Evolutionary conservation across 2,329 filamentous ascomycete genomes (phyloP), one percentile per base, ranked within the genome.

Genomic region (Colletotrichum sp.): DNA sequence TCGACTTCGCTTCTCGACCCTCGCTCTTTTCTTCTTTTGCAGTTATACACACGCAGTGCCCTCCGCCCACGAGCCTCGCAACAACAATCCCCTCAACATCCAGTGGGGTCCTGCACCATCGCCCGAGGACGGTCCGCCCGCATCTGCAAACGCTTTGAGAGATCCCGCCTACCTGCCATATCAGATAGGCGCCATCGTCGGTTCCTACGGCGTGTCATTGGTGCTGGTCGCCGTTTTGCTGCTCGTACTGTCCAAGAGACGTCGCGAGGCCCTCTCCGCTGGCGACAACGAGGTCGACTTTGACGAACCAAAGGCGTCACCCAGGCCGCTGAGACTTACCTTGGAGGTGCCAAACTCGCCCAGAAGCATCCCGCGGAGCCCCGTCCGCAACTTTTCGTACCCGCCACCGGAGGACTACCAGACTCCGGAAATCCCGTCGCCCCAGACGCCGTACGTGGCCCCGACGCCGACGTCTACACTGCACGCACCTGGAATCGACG

Each of bases 171-270:
- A 94, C 72, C 91, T 98, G 26, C 95, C 96, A 21, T 93, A 92
- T 75, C 94, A 98, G 84, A 93, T 98, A 79, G 94, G 94, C 78
- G 95, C 93, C 79, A 94, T 99, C 76, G 90, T 96, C 75, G 95
- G 93, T 77, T 93, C 94, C 75, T 98, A 98, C 91, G 89, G 96
- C 74, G 84, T 95, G 76, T 94, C 92, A 43, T 89, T 98, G 81
- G 88, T 95, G 80, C 84, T 97, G 80, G 92, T 97, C 80, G 93
- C 95, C 80, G 87, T 92, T 38, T 86, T 91, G 63, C 87, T 96
- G 9, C 87, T 95, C 57, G 83, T 90, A 26, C 88, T 95, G 9
- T 86, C 90, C 68, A 92, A 89, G 82, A 88, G 83, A 75, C 87
- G 91, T 26, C 89, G 90, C 28, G 85, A 89, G 65, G 89, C 87